Evolutionary conservation across 2,329 filamentous ascomycete genomes (phyloP).

Genomic region (Pseudogymnoascus pannorum): DNA sequence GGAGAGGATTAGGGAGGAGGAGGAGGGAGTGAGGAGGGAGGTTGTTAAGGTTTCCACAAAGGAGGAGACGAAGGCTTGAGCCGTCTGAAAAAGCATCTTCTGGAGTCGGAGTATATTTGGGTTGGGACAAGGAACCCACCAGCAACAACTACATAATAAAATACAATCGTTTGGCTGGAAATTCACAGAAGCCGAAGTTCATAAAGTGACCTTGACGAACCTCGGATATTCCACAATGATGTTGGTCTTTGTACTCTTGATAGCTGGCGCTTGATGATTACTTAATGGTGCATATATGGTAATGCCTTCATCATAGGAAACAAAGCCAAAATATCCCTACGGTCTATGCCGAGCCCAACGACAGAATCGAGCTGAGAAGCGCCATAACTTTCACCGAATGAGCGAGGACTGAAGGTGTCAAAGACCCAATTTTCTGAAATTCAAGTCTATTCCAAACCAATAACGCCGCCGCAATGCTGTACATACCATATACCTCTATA

Average conservation of each 20-base stretch:
- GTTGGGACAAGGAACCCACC: background rate
- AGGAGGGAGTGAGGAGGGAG: slow-evolving; percentile 52
- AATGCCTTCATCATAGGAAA: background rate
- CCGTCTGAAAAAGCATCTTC: background rate
- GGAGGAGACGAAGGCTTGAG: background rate
- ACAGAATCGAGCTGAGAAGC: too few relatives aligned
- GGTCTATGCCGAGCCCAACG: background rate
- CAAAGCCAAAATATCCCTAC: background rate
- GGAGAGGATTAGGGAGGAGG: slow-evolving; percentile 48
- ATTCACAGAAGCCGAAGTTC: background rate
- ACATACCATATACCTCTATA: background rate
- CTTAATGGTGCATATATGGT: background rate
- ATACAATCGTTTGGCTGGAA: background rate
- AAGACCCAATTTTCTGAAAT: background rate
- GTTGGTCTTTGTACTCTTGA: background rate
- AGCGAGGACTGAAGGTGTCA: background rate
- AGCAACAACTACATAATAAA: background rate
- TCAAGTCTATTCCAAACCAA: background rate
- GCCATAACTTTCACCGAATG: background rate
- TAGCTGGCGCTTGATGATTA: too few relatives aligned
- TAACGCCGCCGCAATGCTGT: slow-evolving; percentile 1
- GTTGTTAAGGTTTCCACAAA: slow-evolving; percentile 38
- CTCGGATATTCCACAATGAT: background rate
- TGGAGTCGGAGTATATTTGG: background rate
- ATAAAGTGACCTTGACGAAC: background rate